Percentiles rank a stretch among this genome's conserved stretches.
These are phyloP conservation scores for Amanita jacksonii DNA, from an alignment of 768 basidiomycete species.

Conservation along the genomic window DNA sequence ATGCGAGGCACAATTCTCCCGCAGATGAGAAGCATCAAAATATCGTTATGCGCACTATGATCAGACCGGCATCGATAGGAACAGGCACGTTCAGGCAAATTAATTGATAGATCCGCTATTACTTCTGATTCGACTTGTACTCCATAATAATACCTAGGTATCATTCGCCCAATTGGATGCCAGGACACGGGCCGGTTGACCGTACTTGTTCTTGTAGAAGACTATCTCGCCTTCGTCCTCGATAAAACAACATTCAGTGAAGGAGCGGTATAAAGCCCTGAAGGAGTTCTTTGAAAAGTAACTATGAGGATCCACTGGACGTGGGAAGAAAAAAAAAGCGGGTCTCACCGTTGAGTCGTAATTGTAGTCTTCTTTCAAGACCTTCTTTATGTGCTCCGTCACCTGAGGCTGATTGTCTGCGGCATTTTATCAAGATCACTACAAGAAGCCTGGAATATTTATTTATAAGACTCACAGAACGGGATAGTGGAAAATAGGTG, in stretches of 20 bases:
- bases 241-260: constrained; percentile 52
- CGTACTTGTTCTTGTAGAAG: constrained; percentile 50
- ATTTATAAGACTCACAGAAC: constrained; percentile 27
- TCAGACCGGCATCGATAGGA: not conserved
- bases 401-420: constrained; percentile 52
- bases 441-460: not conserved
- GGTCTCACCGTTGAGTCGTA: constrained; percentile 47
- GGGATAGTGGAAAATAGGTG: constrained; percentile 54
- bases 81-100: not conserved
- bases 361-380: constrained; percentile 50
- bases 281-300: constrained; percentile 39
- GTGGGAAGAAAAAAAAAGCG: not conserved
- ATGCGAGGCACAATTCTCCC: constrained; percentile 3
- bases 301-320: constrained; percentile 2
- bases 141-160: too few species aligned
- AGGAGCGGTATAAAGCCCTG: constrained; percentile 49
- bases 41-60: too few species aligned
- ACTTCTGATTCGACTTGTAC: too few species aligned
- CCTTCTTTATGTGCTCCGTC: constrained; percentile 40
- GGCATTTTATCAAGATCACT: not conserved
- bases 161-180: constrained; percentile 8
- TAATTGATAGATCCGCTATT: too few species aligned
- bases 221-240: constrained; percentile 55
- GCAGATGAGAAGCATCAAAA: too few species aligned
- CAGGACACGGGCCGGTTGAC: constrained; percentile 28